phyloP scores from a whole-genome alignment of 106 monocot species.

The Gastrodia elata region DNA sequence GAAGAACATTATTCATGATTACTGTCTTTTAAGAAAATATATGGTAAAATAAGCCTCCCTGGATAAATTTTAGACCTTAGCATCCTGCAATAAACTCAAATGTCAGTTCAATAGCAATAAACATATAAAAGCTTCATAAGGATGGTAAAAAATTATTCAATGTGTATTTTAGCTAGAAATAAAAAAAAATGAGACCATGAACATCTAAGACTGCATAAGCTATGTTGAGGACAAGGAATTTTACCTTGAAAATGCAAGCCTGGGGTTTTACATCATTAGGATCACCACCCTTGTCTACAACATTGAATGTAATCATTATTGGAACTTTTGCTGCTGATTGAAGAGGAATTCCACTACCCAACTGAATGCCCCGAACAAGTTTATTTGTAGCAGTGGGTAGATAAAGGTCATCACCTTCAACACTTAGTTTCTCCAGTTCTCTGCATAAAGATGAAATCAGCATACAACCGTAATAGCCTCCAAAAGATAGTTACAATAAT shows the following conservation, averaged over 20 bases:
- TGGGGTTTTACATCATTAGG: constrained; percentile 74
- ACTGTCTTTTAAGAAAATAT: background rate
- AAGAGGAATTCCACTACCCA: constrained; percentile 97
- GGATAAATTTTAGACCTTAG: background rate
- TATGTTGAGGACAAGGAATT: background rate
- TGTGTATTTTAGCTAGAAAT: background rate
- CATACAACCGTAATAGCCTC: background rate
- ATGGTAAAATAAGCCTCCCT: background rate
- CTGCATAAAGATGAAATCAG: constrained; percentile 24
- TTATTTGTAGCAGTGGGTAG: constrained; percentile 90
- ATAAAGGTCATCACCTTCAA: constrained; percentile 85
- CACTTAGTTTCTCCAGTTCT: constrained; percentile 76
- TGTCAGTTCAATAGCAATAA: background rate
- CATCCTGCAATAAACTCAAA: background rate
- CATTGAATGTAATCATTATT: constrained; percentile 97
- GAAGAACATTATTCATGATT: background rate
- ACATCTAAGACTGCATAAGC: background rate
- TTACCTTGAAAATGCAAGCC: constrained; percentile 97
- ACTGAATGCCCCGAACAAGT: constrained; percentile 75
- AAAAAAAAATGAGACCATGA: background rate
- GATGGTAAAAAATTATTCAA: background rate
- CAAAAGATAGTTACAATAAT: background rate
- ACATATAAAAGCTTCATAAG: background rate
- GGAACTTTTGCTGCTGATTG: constrained; percentile 99
- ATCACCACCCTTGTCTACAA: constrained; percentile 79